Conservation (phyloP, 495 filamentous ascomycete species). For the Hypoxylon crocopeplum region DNA sequence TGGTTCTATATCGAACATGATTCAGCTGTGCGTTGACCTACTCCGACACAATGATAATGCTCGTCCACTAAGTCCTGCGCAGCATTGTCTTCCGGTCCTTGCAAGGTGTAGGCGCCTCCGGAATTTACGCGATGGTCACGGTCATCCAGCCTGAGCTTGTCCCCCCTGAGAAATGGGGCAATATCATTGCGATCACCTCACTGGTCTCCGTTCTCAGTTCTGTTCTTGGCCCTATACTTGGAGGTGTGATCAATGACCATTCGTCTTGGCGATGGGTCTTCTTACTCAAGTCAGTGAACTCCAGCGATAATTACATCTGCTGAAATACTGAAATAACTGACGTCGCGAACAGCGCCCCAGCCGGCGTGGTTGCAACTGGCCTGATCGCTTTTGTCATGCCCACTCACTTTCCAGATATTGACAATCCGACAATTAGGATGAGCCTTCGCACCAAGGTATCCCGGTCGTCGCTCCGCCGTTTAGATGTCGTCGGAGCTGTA, state of each 20-base stretch:
- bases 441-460: slow-evolving; percentile 12
- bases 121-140: slow-evolving; percentile 58
- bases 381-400: slow-evolving; percentile 45
- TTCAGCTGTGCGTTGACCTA: slow-evolving; percentile 51
- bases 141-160: slow-evolving; percentile 57
- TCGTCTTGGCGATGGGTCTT: slow-evolving; percentile 52
- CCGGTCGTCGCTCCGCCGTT: slow-evolving; percentile 20
- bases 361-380: slow-evolving; percentile 30
- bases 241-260: slow-evolving; percentile 48
- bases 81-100: slow-evolving; percentile 62
- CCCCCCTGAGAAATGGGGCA: slow-evolving; percentile 51
- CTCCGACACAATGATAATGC: neutral
- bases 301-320: neutral
- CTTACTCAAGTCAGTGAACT: slow-evolving; percentile 43
- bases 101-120: slow-evolving; percentile 63
- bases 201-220: slow-evolving; percentile 54
- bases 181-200: slow-evolving; percentile 55
- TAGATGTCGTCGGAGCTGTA: slow-evolving; percentile 37
- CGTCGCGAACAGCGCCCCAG: slow-evolving; percentile 36
- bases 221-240: slow-evolving; percentile 52
- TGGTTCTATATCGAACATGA: slow-evolving; percentile 52
- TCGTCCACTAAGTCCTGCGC: slow-evolving; percentile 34
- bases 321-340: neutral
- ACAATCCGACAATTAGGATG: slow-evolving; percentile 22
- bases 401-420: slow-evolving; percentile 36